Evolutionary conservation across 2,329 filamentous ascomycete genomes (phyloP), one percentile per base, ranked within the genome.

Genomic region (Scolecobasidium constrictum): DNA sequence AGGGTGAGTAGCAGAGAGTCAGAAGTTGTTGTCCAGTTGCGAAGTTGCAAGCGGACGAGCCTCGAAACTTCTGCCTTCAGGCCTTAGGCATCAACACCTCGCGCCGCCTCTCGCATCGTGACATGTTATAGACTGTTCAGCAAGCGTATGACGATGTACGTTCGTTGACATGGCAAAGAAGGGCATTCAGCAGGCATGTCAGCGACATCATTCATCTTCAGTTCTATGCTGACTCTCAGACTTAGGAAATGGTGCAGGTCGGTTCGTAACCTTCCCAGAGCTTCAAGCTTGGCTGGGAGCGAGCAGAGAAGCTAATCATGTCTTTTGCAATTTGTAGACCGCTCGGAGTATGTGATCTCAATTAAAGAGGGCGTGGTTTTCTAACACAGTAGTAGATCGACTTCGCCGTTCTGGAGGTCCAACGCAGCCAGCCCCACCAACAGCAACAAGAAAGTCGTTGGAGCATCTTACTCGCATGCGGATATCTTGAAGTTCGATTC

Each of bases 201-300:
- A 19, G 17, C 33, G 22, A n/a, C n/a, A n/a, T n/a, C 19, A 39
- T 18, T 46, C 20, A 28, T 17, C 42, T 33, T 26, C 16, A 16
- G 6, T 7, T 22, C n/a, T 28, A 18, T 31, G 22, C 58, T 47
- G 59, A 48, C 44, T 46, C 3, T 16, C 11, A 15, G 34, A 34
- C 38, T 5, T 71, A 96, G 86, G 92, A 98, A 75, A 98, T 98
- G 92, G 86, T 95, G 54, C 90, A 98, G 83, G 88, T 98, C 72
- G 90, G 92, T 96, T 81, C 74, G 80, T 83, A 60, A 50, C 54
- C 53, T 50, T 52, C 22, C 19, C 31, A 18, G 21, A 12, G 33
- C 36, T 28, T 26, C 21, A 23, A 9, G n/a, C n/a, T 36, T 13
- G 34, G 16, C 17, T 36, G 12, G 11, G 34, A 7, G 16, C 16